A percentile compares a stretch with the other conserved stretches of the same genome.
phyloP scores from a whole-genome alignment of 352 stramenopile species.

The Pythium volutum region DNA sequence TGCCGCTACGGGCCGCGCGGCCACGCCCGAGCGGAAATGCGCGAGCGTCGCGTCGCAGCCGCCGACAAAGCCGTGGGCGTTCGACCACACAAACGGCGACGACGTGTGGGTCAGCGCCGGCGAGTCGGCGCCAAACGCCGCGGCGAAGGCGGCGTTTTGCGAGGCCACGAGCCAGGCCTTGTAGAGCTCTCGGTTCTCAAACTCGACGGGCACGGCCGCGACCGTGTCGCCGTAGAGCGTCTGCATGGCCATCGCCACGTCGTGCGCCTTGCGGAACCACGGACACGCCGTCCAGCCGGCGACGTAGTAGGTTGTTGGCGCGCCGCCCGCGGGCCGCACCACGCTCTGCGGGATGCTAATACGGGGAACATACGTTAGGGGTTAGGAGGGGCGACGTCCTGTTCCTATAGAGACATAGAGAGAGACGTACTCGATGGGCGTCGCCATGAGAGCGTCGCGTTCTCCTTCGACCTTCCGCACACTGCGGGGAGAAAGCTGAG shows the following conservation, averaged over 20 bases:
- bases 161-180: conserved; percentile 47
- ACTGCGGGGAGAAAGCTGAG: background rate
- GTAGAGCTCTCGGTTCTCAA: conserved; percentile 57
- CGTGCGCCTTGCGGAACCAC: conserved; percentile 52
- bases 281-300: conserved; percentile 67
- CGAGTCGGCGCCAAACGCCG: conserved; percentile 37
- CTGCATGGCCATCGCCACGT: conserved; percentile 64
- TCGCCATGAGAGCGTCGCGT: conserved; percentile 27
- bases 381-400: background rate
- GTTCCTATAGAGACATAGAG: background rate
- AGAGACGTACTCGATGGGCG: conserved; percentile 47
- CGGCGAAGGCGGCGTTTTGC: conserved; percentile 33
- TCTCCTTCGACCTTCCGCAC: background rate
- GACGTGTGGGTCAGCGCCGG: conserved; percentile 49
- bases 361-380: background rate
- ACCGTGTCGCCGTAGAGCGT: conserved; percentile 57
- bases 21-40: conserved; percentile 52
- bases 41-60: conserved; percentile 64
- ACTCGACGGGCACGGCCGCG: conserved; percentile 40
- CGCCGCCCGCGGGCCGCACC: conserved; percentile 17
- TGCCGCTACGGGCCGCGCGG: conserved; percentile 13
- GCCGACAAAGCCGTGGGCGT: conserved; percentile 54
- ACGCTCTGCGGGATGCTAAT: conserved; percentile 45
- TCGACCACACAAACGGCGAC: conserved; percentile 78
- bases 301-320: conserved; percentile 54